Evolutionary conservation across 1,139 yeast genomes (phyloP).

Genomic region (Suhomyces yuchorum): DNA sequence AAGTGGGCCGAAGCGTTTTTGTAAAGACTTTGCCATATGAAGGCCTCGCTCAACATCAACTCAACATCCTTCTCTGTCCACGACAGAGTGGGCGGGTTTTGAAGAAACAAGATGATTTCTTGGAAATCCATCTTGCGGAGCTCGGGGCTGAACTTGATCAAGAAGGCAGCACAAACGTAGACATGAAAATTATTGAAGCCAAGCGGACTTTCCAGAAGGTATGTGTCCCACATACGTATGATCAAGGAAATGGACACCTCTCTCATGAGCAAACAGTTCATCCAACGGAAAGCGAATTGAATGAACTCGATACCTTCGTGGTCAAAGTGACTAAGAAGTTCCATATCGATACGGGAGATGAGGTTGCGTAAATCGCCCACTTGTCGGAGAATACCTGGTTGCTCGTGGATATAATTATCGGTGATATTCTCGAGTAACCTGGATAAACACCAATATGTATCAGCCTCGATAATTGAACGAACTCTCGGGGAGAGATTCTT

Average conservation of each 20-base stretch:
- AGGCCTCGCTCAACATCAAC: slow-evolving; percentile 90
- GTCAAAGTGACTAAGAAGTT: slow-evolving; percentile 72
- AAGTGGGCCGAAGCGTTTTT: slow-evolving; percentile 87
- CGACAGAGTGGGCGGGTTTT: slow-evolving; percentile 77
- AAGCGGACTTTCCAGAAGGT: slow-evolving; percentile 80
- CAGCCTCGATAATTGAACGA: slow-evolving; percentile 70
- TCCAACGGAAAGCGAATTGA: slow-evolving; percentile 97
- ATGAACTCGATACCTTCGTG: slow-evolving; percentile 85
- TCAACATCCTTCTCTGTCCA: slow-evolving; percentile 95
- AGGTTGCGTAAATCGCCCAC: slow-evolving; percentile 78
- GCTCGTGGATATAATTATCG: slow-evolving; percentile 95
- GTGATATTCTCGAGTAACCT: slow-evolving; percentile 90
- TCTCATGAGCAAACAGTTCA: slow-evolving; percentile 96
- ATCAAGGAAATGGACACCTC: slow-evolving; percentile 79
- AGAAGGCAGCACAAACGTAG: slow-evolving; percentile 97
- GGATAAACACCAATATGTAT: slow-evolving; percentile 94
- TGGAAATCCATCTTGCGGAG: slow-evolving; percentile 90
- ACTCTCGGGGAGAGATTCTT: slow-evolving; percentile 54
- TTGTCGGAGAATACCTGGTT: slow-evolving; percentile 94
- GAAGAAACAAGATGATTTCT: slow-evolving; percentile 86
- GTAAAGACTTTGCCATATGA: slow-evolving; percentile 91
- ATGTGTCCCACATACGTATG: slow-evolving; percentile 98
- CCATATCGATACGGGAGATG: slow-evolving; percentile 76
- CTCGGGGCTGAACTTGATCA: slow-evolving; percentile 80
- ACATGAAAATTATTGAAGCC: slow-evolving; percentile 94